Base-by-base conservation (phyloP, 495 filamentous ascomycete species). In the Penicillium maclennaniae region DNA sequence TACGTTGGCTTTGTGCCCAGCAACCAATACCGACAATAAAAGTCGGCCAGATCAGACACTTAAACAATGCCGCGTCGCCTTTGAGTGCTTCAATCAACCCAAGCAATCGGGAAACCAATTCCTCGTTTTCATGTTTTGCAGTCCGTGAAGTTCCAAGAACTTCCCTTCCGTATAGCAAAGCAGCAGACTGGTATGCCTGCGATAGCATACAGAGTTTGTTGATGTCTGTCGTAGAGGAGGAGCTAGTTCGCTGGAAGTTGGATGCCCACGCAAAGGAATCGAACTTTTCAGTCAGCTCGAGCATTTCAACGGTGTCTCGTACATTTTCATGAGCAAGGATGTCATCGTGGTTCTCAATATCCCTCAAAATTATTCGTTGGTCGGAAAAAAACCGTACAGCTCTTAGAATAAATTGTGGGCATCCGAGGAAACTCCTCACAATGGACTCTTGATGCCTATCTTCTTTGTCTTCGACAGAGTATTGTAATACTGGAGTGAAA, bases 11-110 rank as follows among this genome's bases (percentile, higher is more conserved):
- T 12, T 47, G 8, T 7, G 31, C 19, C 16, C 34, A 43, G 43
- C 53, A 55, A 37, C 79, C 76, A 0, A 79, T 69, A 3, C 79
- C 79, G 0, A 71, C 74, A 49, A 82, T 65, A 41, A 83, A 82
- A 3, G 72, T 73, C 0, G 80, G 77, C 79, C 77, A 82, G 0
- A 77, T 63, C 0, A 76, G 69, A 9, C 71, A 79, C 48, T 82
- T 83, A 62, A 80, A 73, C n/a, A 75, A 48, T 0, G 71, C 51
- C 7, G 70, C 70, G 3, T 77, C 61, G 17, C 61, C 38, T n/a
- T 69, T 66, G 8, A 83, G 63, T n/a, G 54, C 53, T 4, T 72
- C 65, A 20, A 81, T 59, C 23, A 70, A 55, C 3, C 56, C 36
- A 15, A 76, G 50, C 16, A 79, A 72, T 23, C 71, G 69, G 0